A percentile compares a stretch with the other conserved stretches of the same genome.
Conservation (phyloP, 2,329 filamentous ascomycete genomes). For the Neofusicoccum sp. region DNA sequence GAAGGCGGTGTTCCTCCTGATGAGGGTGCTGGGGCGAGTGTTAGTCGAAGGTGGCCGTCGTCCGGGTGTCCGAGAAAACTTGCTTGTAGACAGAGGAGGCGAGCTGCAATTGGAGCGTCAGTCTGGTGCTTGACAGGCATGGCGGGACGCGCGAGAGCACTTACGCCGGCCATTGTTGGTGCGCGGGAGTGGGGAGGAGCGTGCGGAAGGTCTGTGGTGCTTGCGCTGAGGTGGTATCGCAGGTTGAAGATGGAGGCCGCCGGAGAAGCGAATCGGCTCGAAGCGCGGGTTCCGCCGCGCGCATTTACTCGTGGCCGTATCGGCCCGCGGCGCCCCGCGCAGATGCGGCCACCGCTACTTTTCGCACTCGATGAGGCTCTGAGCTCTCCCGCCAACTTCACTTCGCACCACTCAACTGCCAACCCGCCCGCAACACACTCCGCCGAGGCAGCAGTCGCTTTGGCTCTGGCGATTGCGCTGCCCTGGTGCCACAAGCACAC, state of each 20-base stretch:
- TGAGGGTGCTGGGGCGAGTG: slow-evolving; percentile 64
- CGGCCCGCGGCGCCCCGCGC: neutral
- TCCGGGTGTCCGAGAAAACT: slow-evolving; percentile 27
- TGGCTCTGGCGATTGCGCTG: neutral
- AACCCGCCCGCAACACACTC: neutral
- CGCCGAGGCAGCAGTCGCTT: slow-evolving; percentile 4
- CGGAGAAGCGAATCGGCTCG: slow-evolving; percentile 18
- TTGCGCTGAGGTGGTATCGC: slow-evolving; percentile 25
- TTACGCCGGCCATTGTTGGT: slow-evolving; percentile 61
- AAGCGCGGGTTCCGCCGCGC: slow-evolving; percentile 5
- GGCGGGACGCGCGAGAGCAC: slow-evolving; percentile 27
- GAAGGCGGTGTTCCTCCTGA: slow-evolving; percentile 87
- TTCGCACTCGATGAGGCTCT: neutral
- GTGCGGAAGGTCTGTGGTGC: slow-evolving; percentile 26
- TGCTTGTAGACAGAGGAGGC: slow-evolving; percentile 55
- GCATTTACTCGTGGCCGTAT: neutral
- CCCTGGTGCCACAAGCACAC: neutral
- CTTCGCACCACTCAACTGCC: neutral
- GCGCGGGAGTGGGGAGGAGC: slow-evolving; percentile 24
- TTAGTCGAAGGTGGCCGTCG: slow-evolving; percentile 30
- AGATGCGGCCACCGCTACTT: neutral
- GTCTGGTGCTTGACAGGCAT: slow-evolving; percentile 23
- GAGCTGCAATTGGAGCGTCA: slow-evolving; percentile 43
- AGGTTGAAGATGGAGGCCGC: slow-evolving; percentile 16
- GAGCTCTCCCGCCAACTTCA: slow-evolving; percentile 3